phyloP scores from a whole-genome alignment of 352 stramenopile species.

The Discostella stelligera region DNA sequence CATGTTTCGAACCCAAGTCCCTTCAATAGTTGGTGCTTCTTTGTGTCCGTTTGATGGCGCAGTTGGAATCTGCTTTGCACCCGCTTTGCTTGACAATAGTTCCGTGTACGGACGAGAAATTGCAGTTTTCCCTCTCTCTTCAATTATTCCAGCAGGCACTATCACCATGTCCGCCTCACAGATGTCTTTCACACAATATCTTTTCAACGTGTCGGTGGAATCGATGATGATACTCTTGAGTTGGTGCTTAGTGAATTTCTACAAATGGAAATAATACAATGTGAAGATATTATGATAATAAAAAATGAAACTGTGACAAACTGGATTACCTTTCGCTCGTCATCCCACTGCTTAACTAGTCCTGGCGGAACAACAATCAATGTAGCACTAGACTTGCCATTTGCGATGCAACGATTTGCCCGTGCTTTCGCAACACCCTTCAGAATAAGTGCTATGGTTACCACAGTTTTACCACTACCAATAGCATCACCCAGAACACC shows the following conservation, averaged over 20 bases:
- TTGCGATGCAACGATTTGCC: constrained; percentile 19
- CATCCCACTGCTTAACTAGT: constrained; percentile 51
- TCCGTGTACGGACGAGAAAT: constrained; percentile 54
- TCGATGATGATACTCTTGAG: constrained; percentile 59
- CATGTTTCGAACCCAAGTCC: constrained; percentile 67
- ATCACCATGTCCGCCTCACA: constrained; percentile 64
- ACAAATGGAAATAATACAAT: constrained; percentile 7
- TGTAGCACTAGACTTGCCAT: constrained; percentile 37
- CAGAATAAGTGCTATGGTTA: constrained; percentile 55
- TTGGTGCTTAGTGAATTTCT: constrained; percentile 43
- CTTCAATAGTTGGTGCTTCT: constrained; percentile 65
- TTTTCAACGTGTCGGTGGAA: constrained; percentile 46
- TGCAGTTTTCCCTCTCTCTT: constrained; percentile 44
- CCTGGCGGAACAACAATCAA: constrained; percentile 55
- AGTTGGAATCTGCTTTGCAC: constrained; percentile 42
- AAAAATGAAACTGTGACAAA: constrained; percentile 6
- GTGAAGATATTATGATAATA: too few species aligned
- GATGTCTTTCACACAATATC: constrained; percentile 57
- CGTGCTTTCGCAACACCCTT: constrained; percentile 38
- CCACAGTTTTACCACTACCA: constrained; percentile 54
- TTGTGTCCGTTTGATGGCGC: constrained; percentile 47
- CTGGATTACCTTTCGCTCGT: constrained; percentile 34
- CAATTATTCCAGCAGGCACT: constrained; percentile 62
- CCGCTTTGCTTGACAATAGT: constrained; percentile 50
- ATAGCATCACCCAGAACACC: constrained; percentile 65